phyloP scores from a whole-genome alignment of 768 basidiomycete genomes.

The Lactarius hengduanensis region DNA sequence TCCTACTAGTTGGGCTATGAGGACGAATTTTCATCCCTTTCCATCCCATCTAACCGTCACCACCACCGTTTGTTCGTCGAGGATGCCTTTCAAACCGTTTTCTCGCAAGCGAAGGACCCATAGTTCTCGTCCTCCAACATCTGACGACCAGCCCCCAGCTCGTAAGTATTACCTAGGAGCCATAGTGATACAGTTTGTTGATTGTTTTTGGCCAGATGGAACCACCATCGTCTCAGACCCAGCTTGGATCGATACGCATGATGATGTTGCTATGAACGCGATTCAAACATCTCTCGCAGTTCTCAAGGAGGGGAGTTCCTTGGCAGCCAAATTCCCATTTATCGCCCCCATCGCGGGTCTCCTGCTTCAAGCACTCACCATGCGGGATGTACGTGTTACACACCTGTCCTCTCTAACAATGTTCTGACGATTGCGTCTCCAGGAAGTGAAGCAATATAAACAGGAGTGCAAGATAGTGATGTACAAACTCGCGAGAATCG shows the following conservation, averaged over 20 bases:
- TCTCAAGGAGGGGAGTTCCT: neutral
- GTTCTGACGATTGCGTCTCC: too few species aligned
- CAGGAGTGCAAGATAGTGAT: too few species aligned
- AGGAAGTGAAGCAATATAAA: too few species aligned
- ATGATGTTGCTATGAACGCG: neutral
- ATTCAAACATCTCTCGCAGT: too few species aligned
- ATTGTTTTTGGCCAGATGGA: neutral
- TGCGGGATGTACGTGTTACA: too few species aligned
- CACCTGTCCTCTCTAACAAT: too few species aligned
- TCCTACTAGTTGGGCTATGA: too few species aligned
- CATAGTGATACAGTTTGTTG: neutral
- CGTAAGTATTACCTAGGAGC: neutral
- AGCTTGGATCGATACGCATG: neutral
- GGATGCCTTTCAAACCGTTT: neutral
- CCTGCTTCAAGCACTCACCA: too few species aligned
- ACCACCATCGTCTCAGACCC: neutral
- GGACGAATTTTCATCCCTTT: too few species aligned
- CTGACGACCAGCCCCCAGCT: neutral
- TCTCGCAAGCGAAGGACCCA: neutral
- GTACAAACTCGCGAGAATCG: too few species aligned
- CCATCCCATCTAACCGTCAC: too few species aligned
- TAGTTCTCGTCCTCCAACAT: neutral
- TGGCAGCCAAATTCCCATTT: neutral
- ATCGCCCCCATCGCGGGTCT: too few species aligned
- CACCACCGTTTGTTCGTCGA: neutral